These are phyloP conservation scores for Cyclotella atomus DNA, from an alignment of 108 stramenopile species.

Conservation along the genomic window DNA sequence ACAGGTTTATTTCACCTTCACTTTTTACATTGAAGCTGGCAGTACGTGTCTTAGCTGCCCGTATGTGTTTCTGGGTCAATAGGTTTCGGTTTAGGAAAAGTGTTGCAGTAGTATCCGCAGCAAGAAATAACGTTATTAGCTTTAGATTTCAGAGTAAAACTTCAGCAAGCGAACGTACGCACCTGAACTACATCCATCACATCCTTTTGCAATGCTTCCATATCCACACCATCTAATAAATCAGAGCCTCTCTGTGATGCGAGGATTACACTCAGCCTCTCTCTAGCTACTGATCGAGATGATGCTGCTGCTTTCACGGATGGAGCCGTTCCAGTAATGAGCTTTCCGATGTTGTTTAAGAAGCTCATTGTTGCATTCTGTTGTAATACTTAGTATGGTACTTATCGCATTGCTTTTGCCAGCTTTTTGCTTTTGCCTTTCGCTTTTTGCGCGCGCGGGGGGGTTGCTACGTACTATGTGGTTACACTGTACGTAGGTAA, in stretches of 20 bases:
- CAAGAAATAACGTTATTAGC: not conserved
- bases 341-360: conserved; percentile 48
- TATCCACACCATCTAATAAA: conserved; percentile 53
- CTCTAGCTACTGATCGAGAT: conserved; percentile 42
- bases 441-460: no score
- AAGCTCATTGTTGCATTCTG: conserved; percentile 56
- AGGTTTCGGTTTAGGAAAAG: not conserved
- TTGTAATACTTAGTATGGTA: no score
- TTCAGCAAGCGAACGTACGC: not conserved
- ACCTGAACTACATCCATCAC: conserved; percentile 53
- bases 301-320: conserved; percentile 30
- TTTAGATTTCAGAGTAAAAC: not conserved
- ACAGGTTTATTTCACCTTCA: conserved; percentile 49
- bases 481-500: no score
- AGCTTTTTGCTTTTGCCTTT: no score
- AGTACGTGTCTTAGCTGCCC: conserved; percentile 36
- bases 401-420: no score
- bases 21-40: conserved; percentile 45
- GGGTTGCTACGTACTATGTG: no score
- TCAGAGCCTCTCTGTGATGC: conserved; percentile 52
- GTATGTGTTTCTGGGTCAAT: conserved; percentile 47
- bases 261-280: conserved; percentile 49
- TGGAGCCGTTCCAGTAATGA: conserved; percentile 20
- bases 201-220: conserved; percentile 55
- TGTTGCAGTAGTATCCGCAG: no score